phyloP scores from a whole-genome alignment of 805 yeast species.

The Candida rishiriensis region DNA sequence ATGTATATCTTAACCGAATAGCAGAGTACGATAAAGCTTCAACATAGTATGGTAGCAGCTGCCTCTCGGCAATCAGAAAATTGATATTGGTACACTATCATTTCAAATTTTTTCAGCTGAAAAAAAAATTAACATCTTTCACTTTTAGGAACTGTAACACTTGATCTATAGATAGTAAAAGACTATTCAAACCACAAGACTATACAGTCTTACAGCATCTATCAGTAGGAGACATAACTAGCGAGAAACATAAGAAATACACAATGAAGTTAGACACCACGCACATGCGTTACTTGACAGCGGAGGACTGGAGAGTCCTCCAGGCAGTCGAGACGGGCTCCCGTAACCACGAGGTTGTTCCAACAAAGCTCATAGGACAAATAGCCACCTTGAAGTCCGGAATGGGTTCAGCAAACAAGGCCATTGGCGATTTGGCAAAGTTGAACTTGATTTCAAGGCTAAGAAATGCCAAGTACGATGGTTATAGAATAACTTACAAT shows the following conservation, averaged over 20 bases:
- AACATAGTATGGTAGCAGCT: too few species aligned
- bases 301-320: slow-evolving; percentile 86
- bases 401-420: slow-evolving; percentile 64
- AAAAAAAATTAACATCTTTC: too few species aligned
- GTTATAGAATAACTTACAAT: slow-evolving; percentile 79
- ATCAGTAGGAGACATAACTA: background rate
- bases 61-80: too few species aligned
- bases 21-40: too few species aligned
- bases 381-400: slow-evolving; percentile 72
- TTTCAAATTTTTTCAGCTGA: too few species aligned
- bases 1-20: too few species aligned
- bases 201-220: background rate
- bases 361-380: slow-evolving; percentile 76
- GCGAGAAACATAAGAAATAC: background rate
- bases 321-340: slow-evolving; percentile 90
- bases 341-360: slow-evolving; percentile 90
- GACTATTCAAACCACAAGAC: background rate
- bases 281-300: slow-evolving; percentile 88
- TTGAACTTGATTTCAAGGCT: slow-evolving; percentile 69
- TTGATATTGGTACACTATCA: too few species aligned
- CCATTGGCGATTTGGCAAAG: slow-evolving; percentile 84
- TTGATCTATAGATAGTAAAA: too few species aligned
- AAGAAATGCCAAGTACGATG: slow-evolving; percentile 93
- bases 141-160: too few species aligned
- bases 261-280: slow-evolving; percentile 88